These are phyloP conservation scores for Fraxinus americana DNA, from an alignment of 257 asterid genomes.

Conservation along the genomic window DNA sequence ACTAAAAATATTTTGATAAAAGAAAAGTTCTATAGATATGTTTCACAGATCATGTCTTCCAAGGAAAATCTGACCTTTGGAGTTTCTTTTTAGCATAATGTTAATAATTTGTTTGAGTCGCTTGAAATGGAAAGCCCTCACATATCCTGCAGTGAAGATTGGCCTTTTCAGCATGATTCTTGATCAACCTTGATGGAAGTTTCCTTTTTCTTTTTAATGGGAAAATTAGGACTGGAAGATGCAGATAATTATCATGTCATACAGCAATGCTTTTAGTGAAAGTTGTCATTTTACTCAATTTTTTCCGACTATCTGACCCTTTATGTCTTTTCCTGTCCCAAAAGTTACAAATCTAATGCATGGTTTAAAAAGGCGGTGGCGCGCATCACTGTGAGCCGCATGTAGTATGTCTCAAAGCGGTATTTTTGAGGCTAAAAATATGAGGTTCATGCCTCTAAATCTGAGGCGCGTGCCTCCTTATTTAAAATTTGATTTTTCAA, in stretches of 20 bases:
- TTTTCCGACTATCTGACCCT: too few species aligned
- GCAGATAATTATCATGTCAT: not conserved
- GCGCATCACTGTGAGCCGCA: too few species aligned
- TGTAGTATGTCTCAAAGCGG: too few species aligned
- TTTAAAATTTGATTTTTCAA: too few species aligned
- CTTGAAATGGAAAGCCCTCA: not conserved
- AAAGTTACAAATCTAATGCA: slow-evolving; percentile 18
- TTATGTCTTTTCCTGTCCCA: not conserved
- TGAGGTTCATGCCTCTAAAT: too few species aligned
- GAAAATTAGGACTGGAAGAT: not conserved
- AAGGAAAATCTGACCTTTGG: not conserved
- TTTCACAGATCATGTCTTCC: not conserved
- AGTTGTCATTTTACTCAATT: not conserved
- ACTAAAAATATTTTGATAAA: too few species aligned
- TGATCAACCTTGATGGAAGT: too few species aligned
- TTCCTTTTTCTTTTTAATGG: too few species aligned
- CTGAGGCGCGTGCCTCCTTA: too few species aligned
- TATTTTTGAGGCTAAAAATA: too few species aligned
- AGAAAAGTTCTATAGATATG: not conserved
- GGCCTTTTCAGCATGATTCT: not conserved
- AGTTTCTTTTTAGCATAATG: not conserved
- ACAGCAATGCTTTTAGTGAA: not conserved
- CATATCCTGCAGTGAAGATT: not conserved
- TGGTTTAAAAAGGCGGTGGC: too few species aligned
- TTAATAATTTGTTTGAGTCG: not conserved